A percentile compares a stretch with the other conserved stretches of the same genome.
phyloP scores from a whole-genome alignment of 192 early-diverging fungal genomes.

The Geranomyces variabilis region DNA sequence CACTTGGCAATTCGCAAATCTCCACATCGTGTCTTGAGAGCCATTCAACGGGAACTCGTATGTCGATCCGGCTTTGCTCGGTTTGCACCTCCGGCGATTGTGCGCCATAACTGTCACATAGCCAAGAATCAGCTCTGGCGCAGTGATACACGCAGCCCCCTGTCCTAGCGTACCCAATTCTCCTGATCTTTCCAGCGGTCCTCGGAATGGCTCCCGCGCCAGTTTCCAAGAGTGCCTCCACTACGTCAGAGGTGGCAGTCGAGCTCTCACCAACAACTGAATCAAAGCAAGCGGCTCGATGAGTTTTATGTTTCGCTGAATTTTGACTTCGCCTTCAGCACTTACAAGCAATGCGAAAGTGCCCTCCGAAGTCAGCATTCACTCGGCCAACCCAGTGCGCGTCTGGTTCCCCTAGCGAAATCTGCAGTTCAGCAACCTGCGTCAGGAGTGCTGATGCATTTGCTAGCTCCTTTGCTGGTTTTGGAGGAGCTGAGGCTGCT shows the following conservation, averaged over 20 bases:
- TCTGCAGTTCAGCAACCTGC: conserved; percentile 13
- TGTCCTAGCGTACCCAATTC: neutral
- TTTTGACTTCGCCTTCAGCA: neutral
- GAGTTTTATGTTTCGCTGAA: neutral
- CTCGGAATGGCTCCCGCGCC: too few relatives aligned
- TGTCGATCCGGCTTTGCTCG: neutral
- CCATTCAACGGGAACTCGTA: conserved; percentile 10
- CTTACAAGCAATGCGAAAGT: neutral
- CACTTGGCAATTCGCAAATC: conserved; percentile 10
- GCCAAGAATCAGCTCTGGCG: too few relatives aligned
- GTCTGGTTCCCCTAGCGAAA: neutral
- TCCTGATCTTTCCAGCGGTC: neutral
- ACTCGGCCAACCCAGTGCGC: neutral
- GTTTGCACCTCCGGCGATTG: neutral
- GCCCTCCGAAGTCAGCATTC: neutral
- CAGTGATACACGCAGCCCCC: neutral
- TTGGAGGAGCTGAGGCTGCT: too few relatives aligned
- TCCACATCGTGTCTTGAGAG: conserved; percentile 12
- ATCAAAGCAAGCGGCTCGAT: neutral
- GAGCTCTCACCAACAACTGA: conserved; percentile 40
- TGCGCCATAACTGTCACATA: conserved; percentile 2
- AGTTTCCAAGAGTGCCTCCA: conserved; percentile 39
- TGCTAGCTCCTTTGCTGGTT: too few relatives aligned
- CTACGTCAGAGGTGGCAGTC: conserved; percentile 23
- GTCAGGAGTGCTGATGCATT: neutral